Conservation (phyloP, 352 stramenopile genomes). For the Globisporangium rhizosaccharum region DNA sequence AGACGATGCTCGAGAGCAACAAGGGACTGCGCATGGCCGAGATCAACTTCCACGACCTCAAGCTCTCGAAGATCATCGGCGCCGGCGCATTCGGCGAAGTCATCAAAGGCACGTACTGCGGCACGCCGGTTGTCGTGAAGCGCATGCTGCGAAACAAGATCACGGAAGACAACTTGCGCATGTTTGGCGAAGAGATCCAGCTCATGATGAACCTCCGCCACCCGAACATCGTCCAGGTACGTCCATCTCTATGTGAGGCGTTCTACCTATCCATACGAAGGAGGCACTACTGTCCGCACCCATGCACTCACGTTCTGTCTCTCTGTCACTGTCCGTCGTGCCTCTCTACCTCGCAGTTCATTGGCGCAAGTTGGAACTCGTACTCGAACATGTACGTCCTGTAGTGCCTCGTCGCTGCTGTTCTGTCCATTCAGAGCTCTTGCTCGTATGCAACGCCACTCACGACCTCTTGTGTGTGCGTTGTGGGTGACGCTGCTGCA, state of each 20-base stretch:
- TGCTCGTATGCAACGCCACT: too few relatives aligned
- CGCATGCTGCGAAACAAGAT: constrained; percentile 89
- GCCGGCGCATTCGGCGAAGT: constrained; percentile 82
- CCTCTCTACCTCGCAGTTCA: constrained; percentile 46
- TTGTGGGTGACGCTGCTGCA: neutral
- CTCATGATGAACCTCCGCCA: constrained; percentile 89
- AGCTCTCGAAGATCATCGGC: constrained; percentile 86
- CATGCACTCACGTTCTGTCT: neutral
- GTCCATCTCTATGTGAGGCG: neutral
- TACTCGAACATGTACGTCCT: constrained; percentile 87
- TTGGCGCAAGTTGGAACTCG: constrained; percentile 88
- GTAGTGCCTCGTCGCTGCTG: neutral
- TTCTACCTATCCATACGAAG: neutral
- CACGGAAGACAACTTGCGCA: constrained; percentile 82
- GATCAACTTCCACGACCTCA: constrained; percentile 88
- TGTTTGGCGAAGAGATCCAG: constrained; percentile 88
- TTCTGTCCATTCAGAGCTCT: neutral
- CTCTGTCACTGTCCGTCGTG: neutral
- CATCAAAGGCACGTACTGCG: constrained; percentile 87
- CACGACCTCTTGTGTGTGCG: too few relatives aligned
- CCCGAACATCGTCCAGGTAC: constrained; percentile 81
- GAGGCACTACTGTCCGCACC: neutral
- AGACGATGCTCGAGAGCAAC: constrained; percentile 87
- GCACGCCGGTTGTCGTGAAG: constrained; percentile 85
- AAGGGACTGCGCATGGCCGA: constrained; percentile 82